Evolutionary conservation across 352 stramenopile species (phyloP).

Genomic region (Pythium aquatile): DNA sequence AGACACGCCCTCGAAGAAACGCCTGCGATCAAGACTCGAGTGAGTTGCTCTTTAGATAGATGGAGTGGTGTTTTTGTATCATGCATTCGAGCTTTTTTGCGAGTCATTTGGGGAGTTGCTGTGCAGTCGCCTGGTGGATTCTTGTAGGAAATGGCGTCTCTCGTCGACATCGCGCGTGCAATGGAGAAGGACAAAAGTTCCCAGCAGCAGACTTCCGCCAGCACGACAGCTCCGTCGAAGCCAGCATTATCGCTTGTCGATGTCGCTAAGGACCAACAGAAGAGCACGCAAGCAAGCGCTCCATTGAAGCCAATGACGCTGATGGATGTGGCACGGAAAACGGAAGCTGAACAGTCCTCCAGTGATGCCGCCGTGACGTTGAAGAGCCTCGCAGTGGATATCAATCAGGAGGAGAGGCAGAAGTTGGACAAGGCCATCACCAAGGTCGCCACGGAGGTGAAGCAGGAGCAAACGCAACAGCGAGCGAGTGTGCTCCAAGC

Average conservation of each 20-base stretch:
- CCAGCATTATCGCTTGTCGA: constrained; percentile 36
- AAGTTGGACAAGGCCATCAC: constrained; percentile 36
- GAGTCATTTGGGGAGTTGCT: background rate
- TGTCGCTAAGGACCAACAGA: constrained; percentile 31
- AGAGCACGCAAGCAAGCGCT: constrained; percentile 1
- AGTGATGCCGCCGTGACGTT: background rate
- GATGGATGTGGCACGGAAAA: constrained; percentile 45
- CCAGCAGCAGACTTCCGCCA: background rate
- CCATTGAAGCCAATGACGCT: constrained; percentile 31
- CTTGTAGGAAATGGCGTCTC: constrained; percentile 15
- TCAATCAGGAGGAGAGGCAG: constrained; percentile 42
- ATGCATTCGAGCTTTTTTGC: background rate
- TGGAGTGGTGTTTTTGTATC: background rate
- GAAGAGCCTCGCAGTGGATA: constrained; percentile 40
- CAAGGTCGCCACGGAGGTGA: constrained; percentile 40
- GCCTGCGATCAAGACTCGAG: constrained; percentile 21
- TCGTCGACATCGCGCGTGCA: constrained; percentile 50
- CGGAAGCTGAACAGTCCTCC: background rate
- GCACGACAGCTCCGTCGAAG: constrained; percentile 1
- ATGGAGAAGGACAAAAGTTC: constrained; percentile 31
- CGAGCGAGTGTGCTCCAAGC: constrained; percentile 26
- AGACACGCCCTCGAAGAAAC: constrained; percentile 14
- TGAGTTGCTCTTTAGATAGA: constrained; percentile 24
- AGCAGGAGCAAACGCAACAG: constrained; percentile 30
- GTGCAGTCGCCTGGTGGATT: background rate